Conservation (phyloP, 345 rosid genomes). For the Pugionium cornutum region DNA sequence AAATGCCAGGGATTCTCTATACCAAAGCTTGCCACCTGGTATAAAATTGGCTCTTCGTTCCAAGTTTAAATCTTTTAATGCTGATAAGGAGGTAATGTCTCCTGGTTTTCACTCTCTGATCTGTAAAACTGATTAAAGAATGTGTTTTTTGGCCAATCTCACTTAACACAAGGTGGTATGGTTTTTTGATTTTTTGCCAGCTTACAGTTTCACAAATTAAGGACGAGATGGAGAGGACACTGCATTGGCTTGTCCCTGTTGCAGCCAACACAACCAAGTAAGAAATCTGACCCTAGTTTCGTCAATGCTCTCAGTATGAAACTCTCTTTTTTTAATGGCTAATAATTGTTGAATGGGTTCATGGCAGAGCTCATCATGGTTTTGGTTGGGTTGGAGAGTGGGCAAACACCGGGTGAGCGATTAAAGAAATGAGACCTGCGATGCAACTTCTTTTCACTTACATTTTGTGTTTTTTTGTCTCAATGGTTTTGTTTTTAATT, state of each 20-base stretch:
- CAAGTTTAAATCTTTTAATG: constrained; percentile 60
- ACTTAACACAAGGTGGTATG: constrained; percentile 13
- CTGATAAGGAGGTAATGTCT: constrained; percentile 57
- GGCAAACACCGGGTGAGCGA: constrained; percentile 84
- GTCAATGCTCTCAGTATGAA: background rate
- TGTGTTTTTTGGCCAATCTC: constrained; percentile 1
- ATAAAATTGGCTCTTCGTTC: constrained; percentile 69
- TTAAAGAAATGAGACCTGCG: constrained; percentile 20
- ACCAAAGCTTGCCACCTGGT: constrained; percentile 80
- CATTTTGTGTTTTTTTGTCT: background rate
- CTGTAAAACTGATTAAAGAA: constrained; percentile 10
- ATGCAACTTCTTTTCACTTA: constrained; percentile 5
- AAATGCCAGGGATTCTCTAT: constrained; percentile 78
- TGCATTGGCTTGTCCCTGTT: constrained; percentile 95
- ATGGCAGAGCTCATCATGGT: constrained; percentile 82
- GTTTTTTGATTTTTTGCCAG: constrained; percentile 46
- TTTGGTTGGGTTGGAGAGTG: constrained; percentile 92
- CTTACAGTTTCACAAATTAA: constrained; percentile 71
- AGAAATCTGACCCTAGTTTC: constrained; percentile 18
- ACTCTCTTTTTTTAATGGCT: constrained; percentile 1
- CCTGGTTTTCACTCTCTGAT: constrained; percentile 8
- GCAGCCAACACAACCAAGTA: constrained; percentile 94
- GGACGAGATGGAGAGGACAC: constrained; percentile 95
- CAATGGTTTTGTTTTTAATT: constrained; percentile 16
- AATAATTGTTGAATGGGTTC: constrained; percentile 23